Evolutionary conservation across 2,329 filamentous ascomycete species (phyloP).

Genomic region (Botrytis galanthina): DNA sequence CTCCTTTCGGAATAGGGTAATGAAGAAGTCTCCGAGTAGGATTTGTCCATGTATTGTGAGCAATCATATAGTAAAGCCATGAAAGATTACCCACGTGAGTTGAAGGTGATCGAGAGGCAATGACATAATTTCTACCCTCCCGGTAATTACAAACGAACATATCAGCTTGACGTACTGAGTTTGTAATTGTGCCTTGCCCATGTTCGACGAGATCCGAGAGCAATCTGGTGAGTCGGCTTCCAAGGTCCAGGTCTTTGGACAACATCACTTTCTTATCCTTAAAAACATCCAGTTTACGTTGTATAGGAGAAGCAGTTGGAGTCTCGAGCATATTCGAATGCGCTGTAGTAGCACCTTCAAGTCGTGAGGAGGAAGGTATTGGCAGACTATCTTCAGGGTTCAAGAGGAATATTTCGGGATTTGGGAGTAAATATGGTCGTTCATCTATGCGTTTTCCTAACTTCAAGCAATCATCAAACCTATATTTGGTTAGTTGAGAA

Average conservation of each 20-base stretch:
- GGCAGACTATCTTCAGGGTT: slow-evolving; percentile 55
- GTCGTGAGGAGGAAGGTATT: slow-evolving; percentile 56
- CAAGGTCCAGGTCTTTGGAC: slow-evolving; percentile 70
- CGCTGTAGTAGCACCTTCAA: slow-evolving; percentile 65
- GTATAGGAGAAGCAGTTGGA: slow-evolving; percentile 45
- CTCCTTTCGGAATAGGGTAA: slow-evolving; percentile 76
- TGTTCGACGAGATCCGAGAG: slow-evolving; percentile 68
- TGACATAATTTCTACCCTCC: slow-evolving; percentile 73
- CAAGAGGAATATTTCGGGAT: slow-evolving; percentile 75
- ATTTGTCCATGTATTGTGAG: slow-evolving; percentile 83
- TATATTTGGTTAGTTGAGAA: slow-evolving; percentile 41
- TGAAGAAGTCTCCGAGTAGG: slow-evolving; percentile 81
- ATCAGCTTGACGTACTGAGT: slow-evolving; percentile 66
- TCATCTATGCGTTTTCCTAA: slow-evolving; percentile 90
- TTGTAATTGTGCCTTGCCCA: slow-evolving; percentile 69
- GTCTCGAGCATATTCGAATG: slow-evolving; percentile 43
- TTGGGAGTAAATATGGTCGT: slow-evolving; percentile 76
- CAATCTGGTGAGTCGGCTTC: slow-evolving; percentile 61
- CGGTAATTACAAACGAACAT: slow-evolving; percentile 87
- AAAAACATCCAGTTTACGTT: slow-evolving; percentile 69
- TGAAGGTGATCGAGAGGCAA: slow-evolving; percentile 65
- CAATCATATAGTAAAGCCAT: slow-evolving; percentile 92
- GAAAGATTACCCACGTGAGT: slow-evolving; percentile 90
- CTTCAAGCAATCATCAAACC: slow-evolving; percentile 96
- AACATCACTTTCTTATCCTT: slow-evolving; percentile 75